Conservation (phyloP, 371 early-diverging fungal species). For the Phascolomyces articulosus region DNA sequence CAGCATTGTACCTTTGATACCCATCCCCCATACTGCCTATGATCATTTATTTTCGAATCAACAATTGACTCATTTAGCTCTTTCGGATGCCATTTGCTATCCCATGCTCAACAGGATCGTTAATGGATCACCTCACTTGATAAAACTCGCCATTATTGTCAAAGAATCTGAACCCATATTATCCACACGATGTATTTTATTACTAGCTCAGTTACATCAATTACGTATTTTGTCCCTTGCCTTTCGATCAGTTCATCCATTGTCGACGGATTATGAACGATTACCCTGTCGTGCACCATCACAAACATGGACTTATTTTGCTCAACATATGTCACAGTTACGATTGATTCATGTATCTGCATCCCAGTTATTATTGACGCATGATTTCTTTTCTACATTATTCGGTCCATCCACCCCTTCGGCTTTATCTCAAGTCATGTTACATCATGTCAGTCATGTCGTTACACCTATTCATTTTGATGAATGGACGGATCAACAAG, state of each 20-base stretch:
- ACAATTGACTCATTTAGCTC: conserved; percentile 33
- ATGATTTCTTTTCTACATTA: conserved; percentile 31
- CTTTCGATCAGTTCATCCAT: conserved; percentile 32
- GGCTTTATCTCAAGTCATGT: conserved; percentile 31
- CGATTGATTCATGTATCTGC: conserved; percentile 39
- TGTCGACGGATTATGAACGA: conserved; percentile 23
- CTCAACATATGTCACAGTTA: conserved; percentile 22
- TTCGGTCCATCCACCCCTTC: conserved; percentile 8
- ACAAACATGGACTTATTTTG: conserved; percentile 32
- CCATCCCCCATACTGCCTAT: conserved; percentile 25
- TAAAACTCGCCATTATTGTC: conserved; percentile 41
- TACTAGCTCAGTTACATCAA: conserved; percentile 18
- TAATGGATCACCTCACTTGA: conserved; percentile 28
- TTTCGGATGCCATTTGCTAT: conserved; percentile 39
- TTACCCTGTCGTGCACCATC: conserved; percentile 42
- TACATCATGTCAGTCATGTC: conserved; percentile 36
- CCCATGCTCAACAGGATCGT: conserved; percentile 23
- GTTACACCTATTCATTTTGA: not conserved
- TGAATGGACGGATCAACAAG: not conserved
- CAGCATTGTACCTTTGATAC: conserved; percentile 15
- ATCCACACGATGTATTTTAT: conserved; percentile 18
- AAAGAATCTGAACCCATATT: conserved; percentile 33
- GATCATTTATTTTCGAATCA: conserved; percentile 12
- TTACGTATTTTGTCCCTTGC: conserved; percentile 40
- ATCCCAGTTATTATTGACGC: conserved; percentile 19